Base-by-base conservation (phyloP, 1,284 basidiomycete genomes). In the Fistulinella cinereoalba region DNA sequence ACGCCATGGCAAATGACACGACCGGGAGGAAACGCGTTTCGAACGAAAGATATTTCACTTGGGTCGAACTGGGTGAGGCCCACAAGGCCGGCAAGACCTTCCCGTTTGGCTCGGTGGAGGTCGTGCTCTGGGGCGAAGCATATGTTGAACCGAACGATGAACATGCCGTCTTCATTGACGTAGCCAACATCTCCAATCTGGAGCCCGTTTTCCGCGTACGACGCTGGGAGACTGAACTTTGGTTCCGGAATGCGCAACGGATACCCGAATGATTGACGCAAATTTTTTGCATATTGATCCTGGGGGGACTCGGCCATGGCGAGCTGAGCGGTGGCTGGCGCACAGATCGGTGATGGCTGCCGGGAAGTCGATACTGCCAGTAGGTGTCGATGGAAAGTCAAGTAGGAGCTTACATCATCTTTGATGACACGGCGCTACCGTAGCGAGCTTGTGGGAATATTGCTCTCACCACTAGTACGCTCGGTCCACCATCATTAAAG, bases 111-210 rank as follows among this genome's bases (percentile, higher is more conserved):
- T 24, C 21, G 13, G 25, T 40, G 44, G 25, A 36, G 31, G 19
- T 18, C 23, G 23, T 41, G 32, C 18, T 45, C 16, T 4, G 8
- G 16, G 15, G 24, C 11, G 18, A 22, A 18, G 21, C 25, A 44
- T 25, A 49, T 28, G 22, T 49, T 49, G 23, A 41, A 44, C 15
- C 29, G 18, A 10, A 49, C 37, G 15, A 24, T 24, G 34, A 45
- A 45, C 16, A 2, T 10, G 21, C 47, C 43, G 16, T 27, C n/a
- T 1, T 4, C 7, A 11, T 11, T 22, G 15, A 49, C 38, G 23
- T 24, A 44, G 18, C 47, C 47, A 16, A 49, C 34, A 15, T 49
- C 47, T 19, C 42, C 47, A 24, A 48, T 40, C 32, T 48, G 42
- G 21, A 49, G 37, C 15, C 47, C 47, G 4, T 31, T 24, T 19